phyloP scores from a whole-genome alignment of 306 rosid species.

The Acmispon strigosus region DNA sequence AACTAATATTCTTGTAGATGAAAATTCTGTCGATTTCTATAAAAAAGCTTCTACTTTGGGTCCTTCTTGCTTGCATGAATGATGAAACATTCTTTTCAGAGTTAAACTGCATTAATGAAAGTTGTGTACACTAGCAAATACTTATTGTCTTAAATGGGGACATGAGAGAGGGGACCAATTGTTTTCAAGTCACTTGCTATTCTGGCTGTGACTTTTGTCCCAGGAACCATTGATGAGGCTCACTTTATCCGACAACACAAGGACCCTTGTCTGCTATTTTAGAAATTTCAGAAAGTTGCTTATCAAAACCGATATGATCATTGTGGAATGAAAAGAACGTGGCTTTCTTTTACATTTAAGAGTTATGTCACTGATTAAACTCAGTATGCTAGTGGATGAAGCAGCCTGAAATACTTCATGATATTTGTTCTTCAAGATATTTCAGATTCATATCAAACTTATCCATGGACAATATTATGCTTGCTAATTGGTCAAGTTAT shows the following conservation, averaged over 20 bases:
- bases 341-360: slow-evolving; percentile 18
- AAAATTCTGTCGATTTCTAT: slow-evolving; percentile 16
- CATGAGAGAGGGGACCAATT: slow-evolving; percentile 77
- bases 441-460: slow-evolving; percentile 19
- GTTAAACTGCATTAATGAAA: slow-evolving; percentile 52
- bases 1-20: neutral
- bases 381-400: slow-evolving; percentile 54
- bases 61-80: slow-evolving; percentile 31
- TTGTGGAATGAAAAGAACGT: slow-evolving; percentile 46
- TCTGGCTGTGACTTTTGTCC: slow-evolving; percentile 59
- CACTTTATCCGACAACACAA: slow-evolving; percentile 58
- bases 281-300: slow-evolving; percentile 17
- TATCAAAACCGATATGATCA: slow-evolving; percentile 16
- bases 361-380: slow-evolving; percentile 30
- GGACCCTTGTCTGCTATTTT: slow-evolving; percentile 74
- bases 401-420: slow-evolving; percentile 31
- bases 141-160: slow-evolving; percentile 50
- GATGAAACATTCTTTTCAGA: slow-evolving; percentile 58
- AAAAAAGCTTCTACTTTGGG: slow-evolving; percentile 18
- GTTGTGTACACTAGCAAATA: slow-evolving; percentile 51
- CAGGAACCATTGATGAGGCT: slow-evolving; percentile 49
- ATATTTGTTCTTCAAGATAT: slow-evolving; percentile 19
- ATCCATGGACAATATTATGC: slow-evolving; percentile 23
- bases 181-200: slow-evolving; percentile 59
- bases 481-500: slow-evolving; percentile 3